Percentiles rank a stretch among this genome's conserved stretches.
Conservation (phyloP, 2,329 filamentous ascomycete genomes). For the Pyrenophora graminea region DNA sequence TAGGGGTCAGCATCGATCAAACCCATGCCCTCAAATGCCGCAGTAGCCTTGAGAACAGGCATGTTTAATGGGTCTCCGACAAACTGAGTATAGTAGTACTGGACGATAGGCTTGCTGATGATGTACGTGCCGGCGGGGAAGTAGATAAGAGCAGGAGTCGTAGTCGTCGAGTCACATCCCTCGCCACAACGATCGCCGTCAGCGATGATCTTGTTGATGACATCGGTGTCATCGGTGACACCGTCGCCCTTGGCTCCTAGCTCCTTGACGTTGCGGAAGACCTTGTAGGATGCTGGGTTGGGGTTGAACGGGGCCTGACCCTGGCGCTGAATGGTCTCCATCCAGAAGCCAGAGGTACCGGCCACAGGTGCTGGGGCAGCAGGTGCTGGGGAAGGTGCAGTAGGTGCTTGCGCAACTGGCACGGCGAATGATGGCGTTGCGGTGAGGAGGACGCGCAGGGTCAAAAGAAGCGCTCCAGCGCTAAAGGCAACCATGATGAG, state of each 20-base stretch:
- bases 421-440: constrained; percentile 34
- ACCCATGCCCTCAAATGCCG: constrained; percentile 76
- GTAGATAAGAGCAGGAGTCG: constrained; percentile 85
- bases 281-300: constrained; percentile 62
- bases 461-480: constrained; percentile 44
- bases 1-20: constrained; percentile 91
- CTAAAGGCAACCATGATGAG: constrained; percentile 47
- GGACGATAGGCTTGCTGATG: constrained; percentile 76
- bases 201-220: constrained; percentile 83
- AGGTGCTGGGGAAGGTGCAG: constrained; percentile 19
- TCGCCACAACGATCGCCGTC: constrained; percentile 78
- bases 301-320: constrained; percentile 68
- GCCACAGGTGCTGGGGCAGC: constrained; percentile 24
- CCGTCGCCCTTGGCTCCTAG: constrained; percentile 60
- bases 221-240: constrained; percentile 78
- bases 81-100: constrained; percentile 93
- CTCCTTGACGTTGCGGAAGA: constrained; percentile 57
- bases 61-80: constrained; percentile 75
- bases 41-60: constrained; percentile 71
- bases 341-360: constrained; percentile 64
- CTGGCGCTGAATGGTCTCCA: constrained; percentile 69
- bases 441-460: constrained; percentile 44
- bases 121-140: constrained; percentile 88
- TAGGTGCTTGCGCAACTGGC: constrained; percentile 33
- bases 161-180: constrained; percentile 81